phyloP scores from a whole-genome alignment of 257 asterid species.

The Scutellaria barbata region DNA sequence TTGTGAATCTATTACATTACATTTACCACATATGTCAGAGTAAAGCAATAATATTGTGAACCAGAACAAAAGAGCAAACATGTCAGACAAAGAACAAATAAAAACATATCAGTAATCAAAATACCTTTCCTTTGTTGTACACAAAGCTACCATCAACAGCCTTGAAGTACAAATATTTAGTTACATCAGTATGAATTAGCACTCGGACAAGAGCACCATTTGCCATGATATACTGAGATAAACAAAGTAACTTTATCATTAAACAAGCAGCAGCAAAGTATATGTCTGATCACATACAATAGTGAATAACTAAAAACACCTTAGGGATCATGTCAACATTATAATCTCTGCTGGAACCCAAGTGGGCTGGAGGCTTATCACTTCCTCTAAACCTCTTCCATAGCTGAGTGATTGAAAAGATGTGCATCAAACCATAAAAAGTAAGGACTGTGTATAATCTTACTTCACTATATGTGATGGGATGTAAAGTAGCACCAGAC shows the following conservation, averaged over 20 bases:
- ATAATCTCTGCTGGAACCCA: constrained; percentile 94
- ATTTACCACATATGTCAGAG: constrained; percentile 23
- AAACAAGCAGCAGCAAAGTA: constrained; percentile 13
- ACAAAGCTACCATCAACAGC: constrained; percentile 98
- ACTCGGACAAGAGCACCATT: constrained; percentile 94
- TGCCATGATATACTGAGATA: constrained; percentile 89
- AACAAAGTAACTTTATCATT: constrained; percentile 27
- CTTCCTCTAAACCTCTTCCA: constrained; percentile 95
- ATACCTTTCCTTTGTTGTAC: constrained; percentile 87
- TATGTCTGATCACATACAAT: not conserved
- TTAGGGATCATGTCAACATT: constrained; percentile 98
- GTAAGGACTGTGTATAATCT: constrained; percentile 6
- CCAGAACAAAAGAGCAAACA: constrained; percentile 15
- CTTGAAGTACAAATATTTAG: constrained; percentile 88
- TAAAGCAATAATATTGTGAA: constrained; percentile 2
- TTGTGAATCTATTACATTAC: constrained; percentile 72
- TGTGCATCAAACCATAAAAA: constrained; percentile 18
- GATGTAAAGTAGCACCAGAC: not conserved
- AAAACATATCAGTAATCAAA: constrained; percentile 4
- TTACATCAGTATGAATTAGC: constrained; percentile 92
- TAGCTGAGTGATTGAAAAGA: constrained; percentile 43
- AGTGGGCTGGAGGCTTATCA: constrained; percentile 78
- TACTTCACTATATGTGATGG: not conserved
- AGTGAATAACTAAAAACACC: constrained; percentile 49
- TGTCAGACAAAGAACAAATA: not conserved